Conservation (phyloP, 208 protist genomes). For the Crithidia thermophila region DNA sequence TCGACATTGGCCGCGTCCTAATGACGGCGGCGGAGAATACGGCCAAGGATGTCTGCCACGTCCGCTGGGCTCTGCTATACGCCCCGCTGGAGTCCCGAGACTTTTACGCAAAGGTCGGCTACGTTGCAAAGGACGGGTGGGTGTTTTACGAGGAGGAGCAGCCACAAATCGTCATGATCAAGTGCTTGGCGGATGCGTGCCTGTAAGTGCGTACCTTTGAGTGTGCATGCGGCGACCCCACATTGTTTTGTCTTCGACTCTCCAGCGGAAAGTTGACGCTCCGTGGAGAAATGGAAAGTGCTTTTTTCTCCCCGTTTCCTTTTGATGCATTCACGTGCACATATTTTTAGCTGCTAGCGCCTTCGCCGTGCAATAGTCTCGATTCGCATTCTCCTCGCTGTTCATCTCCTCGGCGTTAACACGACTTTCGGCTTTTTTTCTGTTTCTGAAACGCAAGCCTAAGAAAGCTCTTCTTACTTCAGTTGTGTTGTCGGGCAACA, state of each 20-base stretch:
- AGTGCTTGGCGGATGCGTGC: constrained; percentile 29
- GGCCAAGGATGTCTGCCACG: constrained; percentile 37
- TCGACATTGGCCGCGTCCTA: constrained; percentile 30
- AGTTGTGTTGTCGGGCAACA: too few species aligned
- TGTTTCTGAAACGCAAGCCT: too few species aligned
- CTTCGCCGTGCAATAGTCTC: too few species aligned
- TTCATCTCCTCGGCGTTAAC: too few species aligned
- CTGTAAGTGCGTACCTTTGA: not conserved
- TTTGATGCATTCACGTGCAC: too few species aligned
- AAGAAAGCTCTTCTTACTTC: too few species aligned
- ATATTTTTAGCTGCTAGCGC: too few species aligned
- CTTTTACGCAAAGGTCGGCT: constrained; percentile 48
- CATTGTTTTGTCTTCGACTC: not conserved
- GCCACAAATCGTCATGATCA: constrained; percentile 31
- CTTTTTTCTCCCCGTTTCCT: too few species aligned
- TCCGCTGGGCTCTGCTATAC: constrained; percentile 38
- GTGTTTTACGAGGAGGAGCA: constrained; percentile 23
- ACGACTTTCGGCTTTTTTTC: too few species aligned
- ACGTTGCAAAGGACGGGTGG: constrained; percentile 28
- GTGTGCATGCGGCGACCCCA: not conserved
- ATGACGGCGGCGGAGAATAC: constrained; percentile 46
- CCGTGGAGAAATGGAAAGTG: too few species aligned
- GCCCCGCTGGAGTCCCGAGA: constrained; percentile 23
- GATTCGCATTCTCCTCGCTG: too few species aligned
- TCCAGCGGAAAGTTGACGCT: too few species aligned